Conservation (phyloP, 2,329 filamentous ascomycete genomes). For the Stagonosporopsis vannaccii region DNA sequence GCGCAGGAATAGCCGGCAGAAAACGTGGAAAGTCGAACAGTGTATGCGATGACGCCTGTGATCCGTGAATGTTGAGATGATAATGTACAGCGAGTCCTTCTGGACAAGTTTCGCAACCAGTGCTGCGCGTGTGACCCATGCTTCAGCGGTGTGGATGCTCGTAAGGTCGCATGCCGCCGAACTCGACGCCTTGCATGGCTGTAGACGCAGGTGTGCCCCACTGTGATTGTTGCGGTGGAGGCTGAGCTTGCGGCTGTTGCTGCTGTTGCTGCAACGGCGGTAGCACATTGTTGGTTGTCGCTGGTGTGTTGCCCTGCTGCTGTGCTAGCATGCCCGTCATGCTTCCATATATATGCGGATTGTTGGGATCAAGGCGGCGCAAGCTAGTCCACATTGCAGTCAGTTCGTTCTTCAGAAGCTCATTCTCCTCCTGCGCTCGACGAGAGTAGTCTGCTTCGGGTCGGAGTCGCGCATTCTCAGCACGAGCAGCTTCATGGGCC, state of each 20-base stretch:
- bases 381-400: conserved; percentile 56
- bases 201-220: conserved; percentile 43
- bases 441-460: conserved; percentile 54
- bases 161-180: conserved; percentile 48
- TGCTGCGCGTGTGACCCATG: neutral
- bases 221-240: conserved; percentile 44
- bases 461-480: conserved; percentile 53
- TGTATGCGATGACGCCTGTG: conserved; percentile 19
- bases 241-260: conserved; percentile 33
- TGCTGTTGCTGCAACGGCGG: conserved; percentile 51
- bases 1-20: neutral
- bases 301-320: conserved; percentile 43
- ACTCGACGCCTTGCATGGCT: conserved; percentile 61
- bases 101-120: neutral
- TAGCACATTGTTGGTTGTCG: conserved; percentile 40
- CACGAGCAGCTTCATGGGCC: conserved; percentile 49
- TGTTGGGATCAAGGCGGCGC: conserved; percentile 55
- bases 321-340: conserved; percentile 55
- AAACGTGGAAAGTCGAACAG: conserved; percentile 6
- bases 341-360: conserved; percentile 57
- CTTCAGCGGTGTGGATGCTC: conserved; percentile 45
- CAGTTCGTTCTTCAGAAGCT: conserved; percentile 56
- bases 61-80: conserved; percentile 15
- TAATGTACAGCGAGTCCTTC: conserved; percentile 18
- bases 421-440: conserved; percentile 56